phyloP scores from a whole-genome alignment of 2,329 filamentous ascomycete species.

The Penicillium palitans region DNA sequence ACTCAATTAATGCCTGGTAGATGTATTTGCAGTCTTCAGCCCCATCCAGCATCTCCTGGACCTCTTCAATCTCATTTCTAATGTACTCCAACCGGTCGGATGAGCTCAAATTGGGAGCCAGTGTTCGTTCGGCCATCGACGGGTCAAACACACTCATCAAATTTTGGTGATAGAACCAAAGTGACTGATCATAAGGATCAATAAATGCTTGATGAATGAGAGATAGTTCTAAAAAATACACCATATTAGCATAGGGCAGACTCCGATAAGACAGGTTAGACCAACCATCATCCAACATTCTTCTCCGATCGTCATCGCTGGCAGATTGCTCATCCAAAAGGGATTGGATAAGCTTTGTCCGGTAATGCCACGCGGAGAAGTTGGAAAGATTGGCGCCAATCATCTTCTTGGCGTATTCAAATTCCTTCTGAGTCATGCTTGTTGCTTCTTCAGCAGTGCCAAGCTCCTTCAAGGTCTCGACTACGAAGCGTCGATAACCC shows the following conservation, averaged over 20 bases:
- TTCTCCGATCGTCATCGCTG: slow-evolving; percentile 60
- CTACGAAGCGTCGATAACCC: slow-evolving; percentile 81
- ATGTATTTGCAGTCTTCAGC: slow-evolving; percentile 81
- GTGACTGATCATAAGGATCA: slow-evolving; percentile 88
- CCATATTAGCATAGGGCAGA: slow-evolving; percentile 2
- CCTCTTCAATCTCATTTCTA: slow-evolving; percentile 68
- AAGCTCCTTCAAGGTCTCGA: slow-evolving; percentile 69
- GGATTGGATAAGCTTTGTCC: slow-evolving; percentile 77
- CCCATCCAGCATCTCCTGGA: slow-evolving; percentile 65
- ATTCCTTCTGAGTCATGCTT: slow-evolving; percentile 76
- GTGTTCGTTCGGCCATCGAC: slow-evolving; percentile 53
- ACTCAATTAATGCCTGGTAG: slow-evolving; percentile 80
- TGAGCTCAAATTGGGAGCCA: slow-evolving; percentile 63
- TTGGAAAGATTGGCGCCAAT: slow-evolving; percentile 83
- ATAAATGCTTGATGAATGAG: slow-evolving; percentile 77
- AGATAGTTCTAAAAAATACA: slow-evolving; percentile 61
- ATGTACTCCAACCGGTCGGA: slow-evolving; percentile 67
- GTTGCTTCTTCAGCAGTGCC: slow-evolving; percentile 38
- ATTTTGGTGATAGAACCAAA: slow-evolving; percentile 97
- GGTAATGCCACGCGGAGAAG: slow-evolving; percentile 95
- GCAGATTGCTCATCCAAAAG: slow-evolving; percentile 71
- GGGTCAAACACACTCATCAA: slow-evolving; percentile 69
- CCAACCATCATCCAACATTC: slow-evolving; percentile 69
- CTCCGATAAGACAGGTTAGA: slow-evolving; percentile 4
- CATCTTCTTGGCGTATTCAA: slow-evolving; percentile 88